Evolutionary conservation across 371 early-diverging fungal genomes (phyloP), one percentile per base, ranked within the genome.

Genomic region (Circinella minor): DNA sequence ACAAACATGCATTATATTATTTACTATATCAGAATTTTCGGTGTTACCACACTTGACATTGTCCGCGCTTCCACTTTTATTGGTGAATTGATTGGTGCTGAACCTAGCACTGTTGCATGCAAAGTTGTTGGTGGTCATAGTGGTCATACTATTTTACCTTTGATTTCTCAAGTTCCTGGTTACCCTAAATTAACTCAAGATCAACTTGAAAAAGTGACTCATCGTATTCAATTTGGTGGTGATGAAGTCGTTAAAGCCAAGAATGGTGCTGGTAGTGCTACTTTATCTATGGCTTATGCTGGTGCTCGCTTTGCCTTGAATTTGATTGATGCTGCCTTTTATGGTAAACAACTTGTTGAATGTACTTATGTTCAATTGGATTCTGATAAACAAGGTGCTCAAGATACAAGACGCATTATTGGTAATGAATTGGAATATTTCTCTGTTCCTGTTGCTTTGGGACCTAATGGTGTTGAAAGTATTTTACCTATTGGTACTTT

Each of bases 211-310:
- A 74, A 85, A 36, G 86, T 96, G 18, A 94, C 92, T 65, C 74
- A 95, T 55, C 91, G 97, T 66, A 94, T 96, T 71, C 97, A 96
- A 80, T 96, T 86, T 81, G 97, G 95, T 76, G 97, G 97, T 70
- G 97, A 96, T 77, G 97, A 96, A 80, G 97, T 96, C 70, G 95
- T 96, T 77, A 92, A 95, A 87, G 97, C 97, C 70, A 96, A 96
- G 88, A 91, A 87, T 68, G 91, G 91, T 62, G 85, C 89, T 61
- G 91, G 91, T 64, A 91, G 91, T 37, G 95, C 96, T 46, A 96
- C 96, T 11, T 84, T 96, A 15, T 93, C 93, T 51, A 95, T 96
- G 96, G 96, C 96, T 18, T 93, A 84, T 66, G 96, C 96, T 66
- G 97, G 95, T 74, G 94, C 94, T 54, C 92, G 93, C 49, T 96